Percentiles rank a stretch among this genome's conserved stretches.
These are phyloP conservation scores for Alternaria longipes DNA, from an alignment of 2,329 filamentous ascomycete genomes.

Conservation along the genomic window DNA sequence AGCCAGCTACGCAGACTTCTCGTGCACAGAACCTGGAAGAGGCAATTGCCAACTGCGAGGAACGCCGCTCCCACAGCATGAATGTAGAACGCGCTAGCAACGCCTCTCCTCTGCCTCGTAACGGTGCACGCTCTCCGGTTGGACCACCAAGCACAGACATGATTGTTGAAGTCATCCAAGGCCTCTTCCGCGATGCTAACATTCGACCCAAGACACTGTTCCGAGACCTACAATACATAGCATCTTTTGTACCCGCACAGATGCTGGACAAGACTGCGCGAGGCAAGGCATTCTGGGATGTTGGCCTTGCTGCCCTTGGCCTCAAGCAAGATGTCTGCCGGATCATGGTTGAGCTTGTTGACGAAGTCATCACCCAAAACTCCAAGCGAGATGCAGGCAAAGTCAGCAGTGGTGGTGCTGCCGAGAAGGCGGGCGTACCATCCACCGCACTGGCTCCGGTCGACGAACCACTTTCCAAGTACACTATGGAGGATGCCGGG, in stretches of 20 bases:
- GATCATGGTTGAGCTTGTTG: slow-evolving; percentile 80
- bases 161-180: slow-evolving; percentile 55
- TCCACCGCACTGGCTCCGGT: slow-evolving; percentile 14
- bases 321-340: slow-evolving; percentile 88
- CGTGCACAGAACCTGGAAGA: slow-evolving; percentile 66
- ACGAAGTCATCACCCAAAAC: slow-evolving; percentile 74
- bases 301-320: slow-evolving; percentile 84
- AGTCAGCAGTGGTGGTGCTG: slow-evolving; percentile 33
- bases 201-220: slow-evolving; percentile 59
- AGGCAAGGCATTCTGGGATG: slow-evolving; percentile 87
- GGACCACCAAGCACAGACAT: slow-evolving; percentile 54
- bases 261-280: slow-evolving; percentile 66
- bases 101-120: slow-evolving; percentile 51
- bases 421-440: slow-evolving; percentile 27
- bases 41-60: slow-evolving; percentile 74
- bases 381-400: slow-evolving; percentile 64
- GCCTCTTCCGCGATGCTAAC: slow-evolving; percentile 56
- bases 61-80: slow-evolving; percentile 70
- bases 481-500: slow-evolving; percentile 81
- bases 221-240: slow-evolving; percentile 64
- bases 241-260: slow-evolving; percentile 66
- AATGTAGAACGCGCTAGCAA: slow-evolving; percentile 46
- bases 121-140: slow-evolving; percentile 48
- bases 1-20: slow-evolving; percentile 53
- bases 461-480: slow-evolving; percentile 63